Evolutionary conservation across 371 early-diverging fungal genomes (phyloP).

Genomic region (Mycotypha africana): DNA sequence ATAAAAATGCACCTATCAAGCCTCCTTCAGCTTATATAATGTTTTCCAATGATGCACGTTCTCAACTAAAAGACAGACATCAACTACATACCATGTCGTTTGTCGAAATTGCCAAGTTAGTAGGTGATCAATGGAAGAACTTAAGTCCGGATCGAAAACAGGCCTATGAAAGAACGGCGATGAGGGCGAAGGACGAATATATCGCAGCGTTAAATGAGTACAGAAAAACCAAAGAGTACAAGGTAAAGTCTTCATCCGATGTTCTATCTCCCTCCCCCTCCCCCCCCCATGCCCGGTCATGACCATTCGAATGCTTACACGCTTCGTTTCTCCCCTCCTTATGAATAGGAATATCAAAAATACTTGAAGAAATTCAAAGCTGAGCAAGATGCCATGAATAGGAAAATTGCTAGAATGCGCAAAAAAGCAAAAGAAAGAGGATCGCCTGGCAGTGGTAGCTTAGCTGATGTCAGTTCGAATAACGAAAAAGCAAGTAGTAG

Average conservation of each 20-base stretch:
- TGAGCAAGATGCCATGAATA: conserved; percentile 31
- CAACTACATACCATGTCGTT: conserved; percentile 40
- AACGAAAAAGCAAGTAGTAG: not conserved
- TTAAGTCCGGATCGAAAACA: conserved; percentile 22
- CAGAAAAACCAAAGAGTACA: conserved; percentile 32
- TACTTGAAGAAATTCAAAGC: conserved; percentile 30
- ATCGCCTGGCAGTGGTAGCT: conserved; percentile 11
- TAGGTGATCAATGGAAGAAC: conserved; percentile 48
- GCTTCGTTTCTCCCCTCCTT: no score
- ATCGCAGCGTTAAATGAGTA: conserved; percentile 25
- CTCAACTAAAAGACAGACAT: conserved; percentile 26
- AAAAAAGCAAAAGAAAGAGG: conserved; percentile 16
- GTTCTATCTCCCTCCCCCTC: no score
- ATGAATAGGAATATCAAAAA: conserved; percentile 33
- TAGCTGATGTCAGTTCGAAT: conserved; percentile 12
- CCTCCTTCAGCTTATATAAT: conserved; percentile 54
- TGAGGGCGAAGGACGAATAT: conserved; percentile 37
- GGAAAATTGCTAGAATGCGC: conserved; percentile 16
- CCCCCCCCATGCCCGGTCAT: no score
- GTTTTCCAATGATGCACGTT: conserved; percentile 44
- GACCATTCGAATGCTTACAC: no score
- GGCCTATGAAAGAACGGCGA: conserved; percentile 33
- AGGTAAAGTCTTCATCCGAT: conserved; percentile 6
- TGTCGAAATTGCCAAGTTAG: conserved; percentile 44
- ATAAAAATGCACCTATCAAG: conserved; percentile 48